Evolutionary conservation across 2,329 filamentous ascomycete genomes (phyloP).

Genomic region (Fusarium sp.): DNA sequence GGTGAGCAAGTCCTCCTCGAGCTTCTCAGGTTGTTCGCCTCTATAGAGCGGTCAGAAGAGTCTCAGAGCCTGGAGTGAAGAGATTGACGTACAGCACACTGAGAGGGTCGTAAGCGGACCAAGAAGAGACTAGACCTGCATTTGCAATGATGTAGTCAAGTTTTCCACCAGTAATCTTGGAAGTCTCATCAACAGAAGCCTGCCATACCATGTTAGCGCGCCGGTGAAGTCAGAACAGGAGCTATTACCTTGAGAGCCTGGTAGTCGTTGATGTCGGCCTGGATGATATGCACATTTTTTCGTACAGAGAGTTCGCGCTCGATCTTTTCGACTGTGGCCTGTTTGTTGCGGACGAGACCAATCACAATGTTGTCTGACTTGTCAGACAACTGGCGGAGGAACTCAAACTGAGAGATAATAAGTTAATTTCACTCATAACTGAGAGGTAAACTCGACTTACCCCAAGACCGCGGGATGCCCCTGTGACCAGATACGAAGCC

Average conservation of each 20-base stretch:
- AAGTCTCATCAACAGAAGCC: constrained; percentile 42
- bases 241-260: constrained; percentile 15
- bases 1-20: constrained; percentile 29
- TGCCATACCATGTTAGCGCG: neutral
- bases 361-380: constrained; percentile 55
- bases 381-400: constrained; percentile 56
- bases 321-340: constrained; percentile 54
- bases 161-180: constrained; percentile 50
- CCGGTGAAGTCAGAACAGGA: fast-evolving
- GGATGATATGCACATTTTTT: constrained; percentile 28
- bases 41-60: neutral
- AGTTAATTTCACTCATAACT: neutral
- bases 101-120: constrained; percentile 38
- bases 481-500: constrained; percentile 33
- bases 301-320: constrained; percentile 44
- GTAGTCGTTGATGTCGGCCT: constrained; percentile 20
- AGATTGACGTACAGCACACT: constrained; percentile 13
- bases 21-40: constrained; percentile 16
- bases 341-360: constrained; percentile 59
- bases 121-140: constrained; percentile 51
- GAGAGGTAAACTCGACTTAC: neutral
- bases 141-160: constrained; percentile 68
- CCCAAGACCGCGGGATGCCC: constrained; percentile 37
- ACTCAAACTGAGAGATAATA: constrained; percentile 38
- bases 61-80: neutral